Conservation (phyloP, 2,329 filamentous ascomycete species). For the Pyrenophora seminiperda region DNA sequence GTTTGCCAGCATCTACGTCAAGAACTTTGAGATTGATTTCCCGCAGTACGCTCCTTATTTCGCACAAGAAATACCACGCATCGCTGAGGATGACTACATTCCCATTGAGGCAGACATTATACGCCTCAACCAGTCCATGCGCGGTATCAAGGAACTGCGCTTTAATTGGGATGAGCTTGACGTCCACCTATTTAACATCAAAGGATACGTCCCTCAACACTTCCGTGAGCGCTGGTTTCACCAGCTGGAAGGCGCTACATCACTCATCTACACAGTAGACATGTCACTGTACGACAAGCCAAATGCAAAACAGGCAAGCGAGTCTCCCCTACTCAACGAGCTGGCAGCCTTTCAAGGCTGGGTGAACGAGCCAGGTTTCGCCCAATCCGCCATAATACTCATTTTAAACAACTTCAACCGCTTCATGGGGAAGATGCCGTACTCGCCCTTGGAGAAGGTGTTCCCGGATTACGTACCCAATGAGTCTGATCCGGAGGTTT, state of each 20-base stretch:
- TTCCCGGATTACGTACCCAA: conserved; percentile 37
- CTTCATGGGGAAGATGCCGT: conserved; percentile 39
- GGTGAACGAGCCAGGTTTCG: conserved; percentile 38
- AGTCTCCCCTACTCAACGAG: conserved; percentile 40
- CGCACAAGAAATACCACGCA: conserved; percentile 35
- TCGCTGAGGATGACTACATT: conserved; percentile 36
- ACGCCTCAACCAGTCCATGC: conserved; percentile 36
- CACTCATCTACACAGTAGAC: conserved; percentile 43
- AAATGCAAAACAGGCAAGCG: conserved; percentile 30
- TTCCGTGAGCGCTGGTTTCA: conserved; percentile 46
- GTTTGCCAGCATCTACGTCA: conserved; percentile 41
- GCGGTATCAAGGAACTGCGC: conserved; percentile 43
- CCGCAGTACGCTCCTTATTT: conserved; percentile 45
- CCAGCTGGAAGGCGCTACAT: conserved; percentile 41
- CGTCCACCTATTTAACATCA: conserved; percentile 46
- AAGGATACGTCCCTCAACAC: conserved; percentile 36
- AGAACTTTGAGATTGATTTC: conserved; percentile 47
- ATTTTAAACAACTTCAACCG: conserved; percentile 46
- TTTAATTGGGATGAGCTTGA: conserved; percentile 45
- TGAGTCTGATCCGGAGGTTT: conserved; percentile 29
- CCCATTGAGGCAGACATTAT: conserved; percentile 45
- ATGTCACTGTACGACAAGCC: conserved; percentile 42
- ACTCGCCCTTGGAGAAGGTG: conserved; percentile 36
- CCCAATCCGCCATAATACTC: conserved; percentile 37
- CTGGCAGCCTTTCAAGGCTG: conserved; percentile 40